These are phyloP conservation scores for Candida golubevii DNA, from an alignment of 805 yeast genomes.

Conservation along the genomic window DNA sequence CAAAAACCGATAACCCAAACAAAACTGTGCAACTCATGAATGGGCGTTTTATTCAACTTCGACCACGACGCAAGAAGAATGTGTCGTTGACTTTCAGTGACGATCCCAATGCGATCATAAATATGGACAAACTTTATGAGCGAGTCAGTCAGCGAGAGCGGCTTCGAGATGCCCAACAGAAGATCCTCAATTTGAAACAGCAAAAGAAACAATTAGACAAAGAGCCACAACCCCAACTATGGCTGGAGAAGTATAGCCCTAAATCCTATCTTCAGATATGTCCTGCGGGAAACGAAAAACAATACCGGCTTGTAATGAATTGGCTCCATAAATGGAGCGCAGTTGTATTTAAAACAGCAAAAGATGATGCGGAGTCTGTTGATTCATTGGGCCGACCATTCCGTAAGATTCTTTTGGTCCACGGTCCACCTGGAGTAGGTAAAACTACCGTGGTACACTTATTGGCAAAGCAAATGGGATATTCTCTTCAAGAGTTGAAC, in stretches of 20 bases:
- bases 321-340: slow-evolving; percentile 40
- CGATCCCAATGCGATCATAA: slow-evolving; percentile 12
- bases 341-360: slow-evolving; percentile 26
- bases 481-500: slow-evolving; percentile 75
- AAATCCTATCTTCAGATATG: slow-evolving; percentile 32
- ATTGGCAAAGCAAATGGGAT: slow-evolving; percentile 77
- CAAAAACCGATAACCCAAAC: not conserved
- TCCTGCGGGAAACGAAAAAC: slow-evolving; percentile 43
- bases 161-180: slow-evolving; percentile 8
- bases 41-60: slow-evolving; percentile 12
- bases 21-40: slow-evolving; percentile 12
- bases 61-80: slow-evolving; percentile 7
- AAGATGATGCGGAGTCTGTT: slow-evolving; percentile 8
- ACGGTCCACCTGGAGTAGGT: slow-evolving; percentile 94
- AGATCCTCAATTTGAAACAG: not conserved
- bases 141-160: slow-evolving; percentile 12
- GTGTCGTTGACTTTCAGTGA: slow-evolving; percentile 1
- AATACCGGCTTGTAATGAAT: slow-evolving; percentile 33
- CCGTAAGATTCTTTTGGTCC: slow-evolving; percentile 64
- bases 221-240: slow-evolving; percentile 14
- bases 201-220: not conserved
- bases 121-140: slow-evolving; percentile 16
- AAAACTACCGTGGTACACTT: slow-evolving; percentile 87
- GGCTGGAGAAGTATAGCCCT: slow-evolving; percentile 43
- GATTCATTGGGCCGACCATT: slow-evolving; percentile 37